These are phyloP conservation scores for Vicia sativa DNA, from an alignment of 306 rosid genomes.

Conservation along the genomic window DNA sequence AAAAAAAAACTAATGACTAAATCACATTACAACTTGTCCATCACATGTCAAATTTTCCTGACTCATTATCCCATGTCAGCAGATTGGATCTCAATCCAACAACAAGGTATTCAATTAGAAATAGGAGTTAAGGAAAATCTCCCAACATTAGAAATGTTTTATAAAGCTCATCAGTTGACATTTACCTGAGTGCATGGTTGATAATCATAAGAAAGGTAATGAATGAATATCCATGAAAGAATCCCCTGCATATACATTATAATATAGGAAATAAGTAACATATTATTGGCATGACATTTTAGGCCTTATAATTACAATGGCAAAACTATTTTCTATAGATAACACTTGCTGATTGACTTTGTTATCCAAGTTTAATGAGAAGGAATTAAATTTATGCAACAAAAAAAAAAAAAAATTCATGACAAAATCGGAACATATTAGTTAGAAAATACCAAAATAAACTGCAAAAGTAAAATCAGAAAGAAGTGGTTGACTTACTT, in stretches of 20 bases:
- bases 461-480: slow-evolving; percentile 40
- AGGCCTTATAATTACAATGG: no score
- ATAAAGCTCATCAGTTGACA: slow-evolving; percentile 28
- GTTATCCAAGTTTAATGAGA: slow-evolving; percentile 25
- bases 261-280: slow-evolving; percentile 31
- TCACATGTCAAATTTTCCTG: slow-evolving; percentile 5
- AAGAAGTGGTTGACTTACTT: slow-evolving; percentile 55
- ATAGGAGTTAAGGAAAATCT: slow-evolving; percentile 25
- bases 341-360: slow-evolving; percentile 14
- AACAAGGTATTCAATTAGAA: slow-evolving; percentile 28
- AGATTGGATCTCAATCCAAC: slow-evolving; percentile 13
- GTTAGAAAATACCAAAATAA: slow-evolving; percentile 21
- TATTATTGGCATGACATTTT: slow-evolving; percentile 20
- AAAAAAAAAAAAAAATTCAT: background rate
- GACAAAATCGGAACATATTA: slow-evolving; percentile 12
- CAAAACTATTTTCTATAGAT: no score
- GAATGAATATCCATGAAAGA: slow-evolving; percentile 87
- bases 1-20: background rate
- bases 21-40: slow-evolving; percentile 24
- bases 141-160: slow-evolving; percentile 24
- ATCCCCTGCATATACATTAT: slow-evolving; percentile 71
- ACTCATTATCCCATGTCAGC: slow-evolving; percentile 1
- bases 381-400: slow-evolving; percentile 24
- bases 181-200: slow-evolving; percentile 94
- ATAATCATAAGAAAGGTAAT: slow-evolving; percentile 88